A percentile compares a stretch with the other conserved stretches of the same genome.
phyloP scores from a whole-genome alignment of 129 eudicot species.

The Ambrosia artemisiifolia region DNA sequence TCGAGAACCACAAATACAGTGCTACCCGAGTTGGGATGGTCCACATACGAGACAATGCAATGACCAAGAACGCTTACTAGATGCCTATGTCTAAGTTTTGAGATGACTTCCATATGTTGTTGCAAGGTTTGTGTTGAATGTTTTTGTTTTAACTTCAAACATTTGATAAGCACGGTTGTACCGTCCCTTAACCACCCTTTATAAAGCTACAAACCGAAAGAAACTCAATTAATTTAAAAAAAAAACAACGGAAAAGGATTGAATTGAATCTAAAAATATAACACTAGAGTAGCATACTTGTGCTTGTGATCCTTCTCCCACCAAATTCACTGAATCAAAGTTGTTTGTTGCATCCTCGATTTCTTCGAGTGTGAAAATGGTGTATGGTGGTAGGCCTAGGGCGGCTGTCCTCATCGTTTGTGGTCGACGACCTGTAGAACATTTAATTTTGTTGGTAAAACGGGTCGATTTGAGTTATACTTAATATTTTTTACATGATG shows the following conservation, averaged over 20 bases:
- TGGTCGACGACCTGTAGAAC: conserved; percentile 52
- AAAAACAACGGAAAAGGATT: neutral
- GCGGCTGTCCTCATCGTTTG: conserved; percentile 67
- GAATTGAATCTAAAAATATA: neutral
- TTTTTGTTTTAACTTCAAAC: conserved; percentile 75
- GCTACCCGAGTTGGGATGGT: conserved; percentile 65
- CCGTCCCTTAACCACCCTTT: conserved; percentile 83
- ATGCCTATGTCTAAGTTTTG: conserved; percentile 81
- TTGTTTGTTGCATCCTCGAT: conserved; percentile 88
- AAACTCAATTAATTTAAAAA: neutral
- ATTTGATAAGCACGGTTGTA: conserved; percentile 58
- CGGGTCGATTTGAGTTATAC: neutral
- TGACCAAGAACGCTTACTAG: conserved; percentile 91
- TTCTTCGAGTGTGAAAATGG: conserved; percentile 73
- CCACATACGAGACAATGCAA: conserved; percentile 66
- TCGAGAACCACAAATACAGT: conserved; percentile 81
- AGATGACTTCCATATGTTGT: conserved; percentile 84
- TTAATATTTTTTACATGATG: neutral
- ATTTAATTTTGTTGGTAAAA: neutral
- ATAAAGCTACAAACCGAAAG: conserved; percentile 43
- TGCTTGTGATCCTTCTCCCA: conserved; percentile 83
- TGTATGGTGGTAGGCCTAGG: conserved; percentile 78
- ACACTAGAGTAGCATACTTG: conserved; percentile 41
- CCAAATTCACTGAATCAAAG: conserved; percentile 69
- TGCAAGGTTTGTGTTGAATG: conserved; percentile 64